A percentile compares a stretch with the other conserved stretches of the same genome.
Conservation (phyloP, 228 moss, liverwort and hornwort genomes). For the Sphagnum magellanicum region DNA sequence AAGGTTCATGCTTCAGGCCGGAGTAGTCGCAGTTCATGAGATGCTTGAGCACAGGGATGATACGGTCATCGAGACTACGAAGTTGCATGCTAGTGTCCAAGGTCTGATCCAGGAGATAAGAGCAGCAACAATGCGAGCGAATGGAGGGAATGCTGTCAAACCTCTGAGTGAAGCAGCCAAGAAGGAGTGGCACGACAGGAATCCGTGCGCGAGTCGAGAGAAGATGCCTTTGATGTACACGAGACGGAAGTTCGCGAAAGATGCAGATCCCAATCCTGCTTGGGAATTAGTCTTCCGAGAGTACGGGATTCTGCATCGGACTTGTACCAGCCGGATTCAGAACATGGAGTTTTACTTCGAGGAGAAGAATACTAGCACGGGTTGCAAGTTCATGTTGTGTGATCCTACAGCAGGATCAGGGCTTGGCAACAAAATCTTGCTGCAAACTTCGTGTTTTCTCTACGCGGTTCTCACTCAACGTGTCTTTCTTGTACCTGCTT, state of each 20-base stretch:
- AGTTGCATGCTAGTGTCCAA: background rate
- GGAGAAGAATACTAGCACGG: constrained; percentile 9
- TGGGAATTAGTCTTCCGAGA: constrained; percentile 29
- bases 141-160: background rate
- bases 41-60: too few relatives aligned
- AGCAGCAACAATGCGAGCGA: background rate
- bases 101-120: background rate
- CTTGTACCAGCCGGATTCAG: constrained; percentile 22
- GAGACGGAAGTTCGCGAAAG: constrained; percentile 23
- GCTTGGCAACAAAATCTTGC: constrained; percentile 34
- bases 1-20: too few relatives aligned
- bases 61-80: too few relatives aligned
- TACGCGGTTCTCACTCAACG: constrained; percentile 36
- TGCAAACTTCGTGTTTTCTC: constrained; percentile 20
- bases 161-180: constrained; percentile 3
- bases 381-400: constrained; percentile 34
- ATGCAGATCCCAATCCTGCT: constrained; percentile 19
- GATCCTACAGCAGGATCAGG: constrained; percentile 26
- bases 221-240: constrained; percentile 21
- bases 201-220: constrained; percentile 28
- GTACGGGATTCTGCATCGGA: constrained; percentile 35
- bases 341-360: constrained; percentile 16
- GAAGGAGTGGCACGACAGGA: constrained; percentile 19
- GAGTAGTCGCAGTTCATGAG: too few relatives aligned
- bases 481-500: constrained; percentile 29